These are phyloP conservation scores for Betula pendula DNA, from an alignment of 306 rosid species.

Conservation along the genomic window DNA sequence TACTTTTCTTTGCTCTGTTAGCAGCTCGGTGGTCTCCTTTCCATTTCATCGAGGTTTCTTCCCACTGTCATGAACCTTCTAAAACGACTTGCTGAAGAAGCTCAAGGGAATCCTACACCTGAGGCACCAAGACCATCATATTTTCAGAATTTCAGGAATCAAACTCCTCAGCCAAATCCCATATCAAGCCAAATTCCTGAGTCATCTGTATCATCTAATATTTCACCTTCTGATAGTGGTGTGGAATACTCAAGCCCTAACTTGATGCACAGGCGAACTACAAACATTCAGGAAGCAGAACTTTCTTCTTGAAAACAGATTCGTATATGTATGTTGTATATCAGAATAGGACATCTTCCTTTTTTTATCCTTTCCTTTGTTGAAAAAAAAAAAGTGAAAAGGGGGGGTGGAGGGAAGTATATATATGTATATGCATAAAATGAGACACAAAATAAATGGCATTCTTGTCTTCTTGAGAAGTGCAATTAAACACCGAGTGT, in stretches of 20 bases:
- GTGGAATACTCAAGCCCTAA: constrained; percentile 49
- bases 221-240: constrained; percentile 43
- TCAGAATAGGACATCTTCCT: not conserved
- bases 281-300: constrained; percentile 46
- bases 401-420: constrained; percentile 10
- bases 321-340: not conserved
- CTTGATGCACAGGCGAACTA: constrained; percentile 51
- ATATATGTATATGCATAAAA: too few relatives aligned
- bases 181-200: constrained; percentile 38
- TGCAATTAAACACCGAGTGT: too few relatives aligned
- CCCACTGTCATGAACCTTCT: constrained; percentile 83
- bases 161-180: constrained; percentile 42
- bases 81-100: constrained; percentile 75
- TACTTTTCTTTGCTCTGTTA: constrained; percentile 17
- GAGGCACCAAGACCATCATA: constrained; percentile 37
- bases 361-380: not conserved
- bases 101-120: constrained; percentile 50
- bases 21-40: constrained; percentile 75
- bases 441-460: too few relatives aligned
- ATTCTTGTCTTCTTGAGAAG: too few relatives aligned
- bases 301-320: constrained; percentile 29
- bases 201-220: constrained; percentile 52
- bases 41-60: constrained; percentile 65
- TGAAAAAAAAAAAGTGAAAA: not conserved
- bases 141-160: constrained; percentile 49